phyloP scores from a whole-genome alignment of 2,329 filamentous ascomycete species.

The Apiospora arundinis region DNA sequence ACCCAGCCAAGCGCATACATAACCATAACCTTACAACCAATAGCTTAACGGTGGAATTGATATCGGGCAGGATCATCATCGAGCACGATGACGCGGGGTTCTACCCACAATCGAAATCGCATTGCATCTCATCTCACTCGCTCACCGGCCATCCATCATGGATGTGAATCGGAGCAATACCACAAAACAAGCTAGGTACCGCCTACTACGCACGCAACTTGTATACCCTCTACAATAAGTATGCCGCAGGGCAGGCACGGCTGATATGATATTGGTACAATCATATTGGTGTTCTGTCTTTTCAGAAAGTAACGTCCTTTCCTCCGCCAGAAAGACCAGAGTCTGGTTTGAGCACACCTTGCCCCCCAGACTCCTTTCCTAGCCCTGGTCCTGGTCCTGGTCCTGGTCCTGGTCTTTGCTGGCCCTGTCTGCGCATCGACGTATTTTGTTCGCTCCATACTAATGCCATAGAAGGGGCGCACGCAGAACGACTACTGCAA shows the following conservation, averaged over 20 bases:
- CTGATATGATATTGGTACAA: background rate
- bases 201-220: background rate
- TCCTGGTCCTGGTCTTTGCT: background rate
- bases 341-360: constrained; percentile 7
- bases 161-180: background rate
- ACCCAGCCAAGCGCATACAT: background rate
- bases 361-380: background rate
- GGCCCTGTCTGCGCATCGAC: background rate
- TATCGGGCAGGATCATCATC: background rate
- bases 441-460: background rate
- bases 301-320: background rate
- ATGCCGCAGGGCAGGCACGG: background rate
- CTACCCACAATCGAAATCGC: background rate
- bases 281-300: background rate
- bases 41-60: background rate
- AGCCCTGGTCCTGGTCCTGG: background rate
- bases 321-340: background rate
- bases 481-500: background rate
- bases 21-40: background rate
- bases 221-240: background rate
- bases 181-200: background rate
- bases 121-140: constrained; percentile 13
- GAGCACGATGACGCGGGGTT: background rate
- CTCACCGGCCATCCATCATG: background rate
- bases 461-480: background rate